Evolutionary conservation across 2,329 filamentous ascomycete species (phyloP).

Genomic region (Sporothrix inflata): DNA sequence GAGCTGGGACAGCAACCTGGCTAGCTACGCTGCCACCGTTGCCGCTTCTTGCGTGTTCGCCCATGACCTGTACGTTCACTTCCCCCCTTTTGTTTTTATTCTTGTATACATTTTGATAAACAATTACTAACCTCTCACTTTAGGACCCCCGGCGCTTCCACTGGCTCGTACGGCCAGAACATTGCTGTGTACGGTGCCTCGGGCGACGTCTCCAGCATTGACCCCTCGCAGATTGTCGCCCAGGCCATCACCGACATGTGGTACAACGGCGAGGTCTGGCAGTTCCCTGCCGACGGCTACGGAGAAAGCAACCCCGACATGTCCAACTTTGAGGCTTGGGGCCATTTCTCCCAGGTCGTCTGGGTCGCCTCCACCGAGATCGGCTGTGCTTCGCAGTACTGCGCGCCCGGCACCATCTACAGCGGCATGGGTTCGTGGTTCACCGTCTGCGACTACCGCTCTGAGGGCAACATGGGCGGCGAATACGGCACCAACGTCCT

Average conservation of each 20-base stretch:
- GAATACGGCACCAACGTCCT: conserved; percentile 56
- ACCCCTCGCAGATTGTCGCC: conserved; percentile 59
- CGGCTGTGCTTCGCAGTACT: conserved; percentile 64
- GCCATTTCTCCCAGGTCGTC: conserved; percentile 76
- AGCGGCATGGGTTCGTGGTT: conserved; percentile 62
- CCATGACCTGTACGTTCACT: conserved; percentile 70
- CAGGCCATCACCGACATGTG: conserved; percentile 77
- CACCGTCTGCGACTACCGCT: conserved; percentile 87
- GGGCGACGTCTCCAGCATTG: conserved; percentile 49
- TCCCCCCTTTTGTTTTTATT: background rate
- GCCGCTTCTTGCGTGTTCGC: conserved; percentile 71
- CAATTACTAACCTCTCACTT: background rate
- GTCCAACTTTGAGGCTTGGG: conserved; percentile 66
- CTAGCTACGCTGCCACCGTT: conserved; percentile 63
- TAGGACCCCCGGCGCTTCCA: conserved; percentile 55
- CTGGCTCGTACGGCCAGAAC: conserved; percentile 84
- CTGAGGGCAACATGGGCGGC: conserved; percentile 60
- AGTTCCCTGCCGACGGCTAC: conserved; percentile 60
- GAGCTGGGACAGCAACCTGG: conserved; percentile 67
- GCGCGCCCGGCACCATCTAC: conserved; percentile 54
- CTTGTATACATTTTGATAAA: background rate
- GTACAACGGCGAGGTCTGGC: conserved; percentile 79
- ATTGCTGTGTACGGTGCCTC: conserved; percentile 67
- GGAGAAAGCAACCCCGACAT: conserved; percentile 62
- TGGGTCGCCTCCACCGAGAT: conserved; percentile 66